These are phyloP conservation scores for Ganoderma resinaceum DNA, from an alignment of 1,284 basidiomycete species.

Conservation along the genomic window DNA sequence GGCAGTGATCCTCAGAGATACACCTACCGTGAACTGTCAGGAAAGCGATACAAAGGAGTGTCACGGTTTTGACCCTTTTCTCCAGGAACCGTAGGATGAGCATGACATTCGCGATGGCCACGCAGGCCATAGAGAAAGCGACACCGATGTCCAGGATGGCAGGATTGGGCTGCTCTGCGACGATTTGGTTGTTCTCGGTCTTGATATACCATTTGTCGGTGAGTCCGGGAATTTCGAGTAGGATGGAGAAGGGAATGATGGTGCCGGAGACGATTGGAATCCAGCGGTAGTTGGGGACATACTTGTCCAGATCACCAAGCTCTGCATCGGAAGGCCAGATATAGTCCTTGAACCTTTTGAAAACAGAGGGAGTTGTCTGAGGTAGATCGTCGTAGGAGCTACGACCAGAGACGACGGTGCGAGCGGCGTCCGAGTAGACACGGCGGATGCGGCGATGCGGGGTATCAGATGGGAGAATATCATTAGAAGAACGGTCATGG, in stretches of 20 bases:
- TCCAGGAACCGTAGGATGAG: conserved; percentile 80
- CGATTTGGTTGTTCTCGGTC: conserved; percentile 52
- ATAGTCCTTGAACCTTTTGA: conserved; percentile 34
- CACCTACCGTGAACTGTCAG: conserved; percentile 71
- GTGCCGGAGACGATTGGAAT: conserved; percentile 76
- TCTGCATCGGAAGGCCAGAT: conserved; percentile 37
- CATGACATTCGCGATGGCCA: conserved; percentile 72
- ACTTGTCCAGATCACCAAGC: conserved; percentile 31
- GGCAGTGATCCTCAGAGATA: background rate
- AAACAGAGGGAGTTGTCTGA: conserved; percentile 11
- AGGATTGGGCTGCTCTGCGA: conserved; percentile 63
- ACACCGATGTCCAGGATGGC: conserved; percentile 68
- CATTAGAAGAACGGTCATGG: conserved; percentile 5
- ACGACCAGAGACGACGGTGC: background rate
- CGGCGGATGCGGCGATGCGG: conserved; percentile 17
- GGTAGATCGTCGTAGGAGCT: conserved; percentile 18
- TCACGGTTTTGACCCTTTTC: conserved; percentile 64
- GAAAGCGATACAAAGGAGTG: conserved; percentile 67
- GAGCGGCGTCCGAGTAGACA: conserved; percentile 11
- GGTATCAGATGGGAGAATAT: conserved; percentile 14
- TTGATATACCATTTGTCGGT: conserved; percentile 75
- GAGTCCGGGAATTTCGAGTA: conserved; percentile 82
- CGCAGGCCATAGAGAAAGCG: conserved; percentile 72
- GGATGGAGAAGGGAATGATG: conserved; percentile 78
- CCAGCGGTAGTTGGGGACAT: conserved; percentile 55